Percentiles rank a stretch among this genome's conserved stretches.
phyloP scores from a whole-genome alignment of 129 eudicot genomes.

The Escallonia herrerae region DNA sequence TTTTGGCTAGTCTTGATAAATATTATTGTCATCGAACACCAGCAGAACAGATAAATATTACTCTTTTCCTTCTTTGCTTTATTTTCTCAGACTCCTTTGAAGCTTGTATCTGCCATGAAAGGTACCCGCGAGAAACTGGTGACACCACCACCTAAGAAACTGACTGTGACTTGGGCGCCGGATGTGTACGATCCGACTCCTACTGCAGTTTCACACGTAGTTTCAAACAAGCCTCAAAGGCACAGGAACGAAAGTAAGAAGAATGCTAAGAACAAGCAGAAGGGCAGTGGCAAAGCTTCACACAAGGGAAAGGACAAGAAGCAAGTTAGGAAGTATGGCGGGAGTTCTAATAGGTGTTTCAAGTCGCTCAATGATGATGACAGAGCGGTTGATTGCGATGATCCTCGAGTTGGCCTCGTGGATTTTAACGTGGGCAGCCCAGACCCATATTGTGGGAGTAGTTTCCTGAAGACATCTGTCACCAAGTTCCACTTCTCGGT shows the following conservation, averaged over 20 bases:
- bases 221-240: constrained; percentile 37
- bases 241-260: constrained; percentile 40
- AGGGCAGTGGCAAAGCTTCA: constrained; percentile 51
- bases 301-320: constrained; percentile 67
- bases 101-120: constrained; percentile 81
- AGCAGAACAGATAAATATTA: too few relatives aligned
- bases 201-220: constrained; percentile 56
- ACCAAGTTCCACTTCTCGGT: constrained; percentile 46
- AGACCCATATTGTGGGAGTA: constrained; percentile 61
- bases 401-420: constrained; percentile 15
- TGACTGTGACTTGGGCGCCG: constrained; percentile 74
- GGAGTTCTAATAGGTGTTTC: constrained; percentile 37
- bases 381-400: constrained; percentile 21
- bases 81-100: constrained; percentile 40
- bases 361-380: constrained; percentile 23
- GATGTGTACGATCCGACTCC: constrained; percentile 87
- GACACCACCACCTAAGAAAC: constrained; percentile 38
- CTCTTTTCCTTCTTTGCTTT: not conserved
- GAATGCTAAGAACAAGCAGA: constrained; percentile 65
- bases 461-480: constrained; percentile 53
- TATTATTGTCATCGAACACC: too few relatives aligned
- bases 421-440: constrained; percentile 43
- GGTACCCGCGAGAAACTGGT: constrained; percentile 82
- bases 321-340: constrained; percentile 50
- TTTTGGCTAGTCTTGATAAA: too few relatives aligned